Base-by-base conservation (phyloP, 2,329 filamentous ascomycete species). In the Diplodia scrobiculata region DNA sequence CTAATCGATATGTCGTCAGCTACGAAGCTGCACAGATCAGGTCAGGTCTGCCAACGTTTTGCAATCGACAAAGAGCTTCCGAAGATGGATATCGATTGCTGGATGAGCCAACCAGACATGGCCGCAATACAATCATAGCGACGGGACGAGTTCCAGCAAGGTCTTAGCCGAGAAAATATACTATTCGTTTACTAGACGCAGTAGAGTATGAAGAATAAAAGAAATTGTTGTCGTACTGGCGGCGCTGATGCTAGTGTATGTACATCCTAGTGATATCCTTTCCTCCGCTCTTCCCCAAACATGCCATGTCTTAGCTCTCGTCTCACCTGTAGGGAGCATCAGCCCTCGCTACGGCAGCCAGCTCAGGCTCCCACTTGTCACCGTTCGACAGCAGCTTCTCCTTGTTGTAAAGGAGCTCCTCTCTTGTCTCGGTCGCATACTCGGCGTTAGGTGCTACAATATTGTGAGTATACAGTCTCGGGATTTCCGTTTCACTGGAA, bases 321-420 rank as follows among this genome's bases (percentile, higher is more conserved):
- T 27, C 38, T 74, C 77, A 79, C 73, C 77, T 76, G 72, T 79
- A 98, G 62, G 94, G 94, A 65, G 93, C 88, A 84, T 99, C 95
- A 68, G 95, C 95, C 75, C 92, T 89, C 77, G 95, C 95, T 71
- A 87, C 89, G 67, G 95, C 94, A 1, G 94, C 94, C 75, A 99
- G 84, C 82, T 99, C 95, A 7, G 95, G 93, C 83, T 99, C 95
- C 95, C 95, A 99, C 78, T 84, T 83, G 73, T 82, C 81, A 54
- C 81, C 80, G 60, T 96, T 96, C 71, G 91, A 82, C 70, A 97
- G 80, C 70, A 96, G 82, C 82, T 96, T 96, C 84, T 96, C 90
- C 86, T 98, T 98, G 84, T 98, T 98, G 84, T 98, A 98, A 73
- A 98, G 81, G 74, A 98, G 82, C 84, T 98, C 94, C 81, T 99